Evolutionary conservation across 75 land plant species (phyloP), one percentile per base, ranked within the genome.

Genomic region (Larix kaempferi): DNA sequence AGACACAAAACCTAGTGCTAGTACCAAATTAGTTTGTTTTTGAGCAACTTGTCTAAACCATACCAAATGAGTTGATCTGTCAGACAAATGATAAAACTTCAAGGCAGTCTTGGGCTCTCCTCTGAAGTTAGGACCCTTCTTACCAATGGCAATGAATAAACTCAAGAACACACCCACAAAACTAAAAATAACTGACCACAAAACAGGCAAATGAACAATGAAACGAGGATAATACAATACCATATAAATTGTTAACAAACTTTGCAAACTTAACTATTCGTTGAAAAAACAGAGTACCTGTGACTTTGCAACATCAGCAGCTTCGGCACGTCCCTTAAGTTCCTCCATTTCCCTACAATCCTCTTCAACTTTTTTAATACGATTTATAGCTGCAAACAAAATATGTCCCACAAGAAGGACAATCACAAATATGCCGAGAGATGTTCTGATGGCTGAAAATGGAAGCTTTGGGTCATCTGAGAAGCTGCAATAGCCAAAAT

Each of bases 221-320:
- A 79, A 13, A 74, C 37, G 62, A 49, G 54, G 54, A 49, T 49
- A 49, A 49, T 49, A 49, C 13, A 49, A 10, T 49, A 49, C 12
- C 1, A 49, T 49, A 10, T 49, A 12, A 49, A 10, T 49, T 49
- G 12, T 49, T 12, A 49, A 49, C 54, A 10, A 49, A 10, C 12
- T 25, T 56, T 21, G 3, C 57, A n/a, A 56, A 52, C 49, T 72
- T 13, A 25, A 13, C 11, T 13, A 57, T 25, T 41, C 26, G 11
- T 8, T 8, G 62, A 72, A 35, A 59, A 13, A 19, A 78, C n/a
- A 26, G 4, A 29, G 19, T 29, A 85, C 87, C 87, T 85, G 87
- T 6, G 87, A 85, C 81, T 85, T 85, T 8, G 87, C 87, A 15
- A 84, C 77, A 52, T 73, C 87, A 74, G 87, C 87, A 57, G 87